Conservation (phyloP, 2,329 filamentous ascomycete genomes). For the Microdochium nivale region DNA sequence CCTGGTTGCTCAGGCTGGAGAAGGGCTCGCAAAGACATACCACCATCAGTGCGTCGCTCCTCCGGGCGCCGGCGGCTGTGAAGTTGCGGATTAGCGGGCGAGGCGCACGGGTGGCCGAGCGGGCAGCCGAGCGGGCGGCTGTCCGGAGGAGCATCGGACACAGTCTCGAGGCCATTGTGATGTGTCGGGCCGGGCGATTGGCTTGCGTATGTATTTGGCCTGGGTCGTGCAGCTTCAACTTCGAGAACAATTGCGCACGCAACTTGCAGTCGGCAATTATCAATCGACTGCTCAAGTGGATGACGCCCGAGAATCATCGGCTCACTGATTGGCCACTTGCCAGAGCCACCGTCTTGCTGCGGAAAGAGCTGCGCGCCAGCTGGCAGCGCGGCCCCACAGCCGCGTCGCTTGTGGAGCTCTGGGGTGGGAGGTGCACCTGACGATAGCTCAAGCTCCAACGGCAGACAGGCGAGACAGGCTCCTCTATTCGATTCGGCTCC, state of each 20-base stretch:
- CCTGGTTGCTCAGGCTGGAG: not conserved
- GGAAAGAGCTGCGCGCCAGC: not conserved
- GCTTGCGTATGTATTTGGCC: not conserved
- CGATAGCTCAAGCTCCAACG: too few relatives aligned
- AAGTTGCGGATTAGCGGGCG: constrained; percentile 65
- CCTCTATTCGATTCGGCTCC: too few relatives aligned
- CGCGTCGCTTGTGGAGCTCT: too few relatives aligned
- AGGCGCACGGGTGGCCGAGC: constrained; percentile 54
- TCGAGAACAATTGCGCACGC: not conserved
- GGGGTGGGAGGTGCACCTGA: too few relatives aligned
- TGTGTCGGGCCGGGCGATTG: constrained; percentile 14
- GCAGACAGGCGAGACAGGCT: too few relatives aligned
- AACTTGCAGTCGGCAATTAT: not conserved
- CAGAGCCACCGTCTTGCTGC: not conserved
- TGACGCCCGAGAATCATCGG: not conserved
- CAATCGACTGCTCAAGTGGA: not conserved
- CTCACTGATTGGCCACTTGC: not conserved
- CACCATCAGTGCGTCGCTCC: constrained; percentile 65
- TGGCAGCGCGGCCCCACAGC: not conserved
- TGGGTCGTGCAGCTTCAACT: not conserved
- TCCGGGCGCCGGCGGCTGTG: constrained; percentile 52
- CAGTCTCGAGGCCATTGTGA: constrained; percentile 74
- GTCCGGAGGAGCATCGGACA: constrained; percentile 65
- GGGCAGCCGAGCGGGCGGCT: constrained; percentile 50
- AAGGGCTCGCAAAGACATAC: constrained; percentile 36